Percentiles rank a stretch among this genome's conserved stretches.
These are phyloP conservation scores for Saturnispora dispora DNA, from an alignment of 805 yeast species.

Conservation along the genomic window DNA sequence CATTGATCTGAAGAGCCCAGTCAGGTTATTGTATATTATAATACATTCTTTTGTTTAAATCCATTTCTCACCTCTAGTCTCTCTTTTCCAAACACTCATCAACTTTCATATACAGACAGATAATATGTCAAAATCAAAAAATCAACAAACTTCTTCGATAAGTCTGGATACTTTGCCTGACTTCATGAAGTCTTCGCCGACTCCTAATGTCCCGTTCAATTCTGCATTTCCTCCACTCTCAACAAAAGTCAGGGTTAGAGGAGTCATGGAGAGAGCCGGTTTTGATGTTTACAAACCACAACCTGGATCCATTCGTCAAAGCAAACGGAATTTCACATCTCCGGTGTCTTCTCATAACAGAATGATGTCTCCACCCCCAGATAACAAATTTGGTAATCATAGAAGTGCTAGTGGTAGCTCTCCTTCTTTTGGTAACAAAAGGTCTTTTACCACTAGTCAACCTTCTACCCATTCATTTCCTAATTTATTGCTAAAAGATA, in stretches of 20 bases:
- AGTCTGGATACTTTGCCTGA: constrained; percentile 24
- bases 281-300: constrained; percentile 47
- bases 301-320: constrained; percentile 11
- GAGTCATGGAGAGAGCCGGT: constrained; percentile 78
- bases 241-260: constrained; percentile 49
- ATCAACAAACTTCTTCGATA: constrained; percentile 10
- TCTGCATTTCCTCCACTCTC: constrained; percentile 66
- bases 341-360: neutral
- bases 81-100: neutral
- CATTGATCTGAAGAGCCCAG: neutral
- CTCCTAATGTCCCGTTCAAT: constrained; percentile 30
- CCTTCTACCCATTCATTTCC: neutral
- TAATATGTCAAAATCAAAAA: neutral
- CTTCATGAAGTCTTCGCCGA: constrained; percentile 23
- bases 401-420: neutral
- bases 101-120: neutral
- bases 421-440: neutral
- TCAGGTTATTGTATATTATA: neutral
- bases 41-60: neutral
- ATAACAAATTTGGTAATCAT: neutral
- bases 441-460: neutral
- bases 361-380: neutral
- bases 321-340: neutral
- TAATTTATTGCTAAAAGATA: neutral
- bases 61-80: neutral